Evolutionary conservation across 257 asterid species (phyloP).

Genomic region (Ehretia macrophylla): DNA sequence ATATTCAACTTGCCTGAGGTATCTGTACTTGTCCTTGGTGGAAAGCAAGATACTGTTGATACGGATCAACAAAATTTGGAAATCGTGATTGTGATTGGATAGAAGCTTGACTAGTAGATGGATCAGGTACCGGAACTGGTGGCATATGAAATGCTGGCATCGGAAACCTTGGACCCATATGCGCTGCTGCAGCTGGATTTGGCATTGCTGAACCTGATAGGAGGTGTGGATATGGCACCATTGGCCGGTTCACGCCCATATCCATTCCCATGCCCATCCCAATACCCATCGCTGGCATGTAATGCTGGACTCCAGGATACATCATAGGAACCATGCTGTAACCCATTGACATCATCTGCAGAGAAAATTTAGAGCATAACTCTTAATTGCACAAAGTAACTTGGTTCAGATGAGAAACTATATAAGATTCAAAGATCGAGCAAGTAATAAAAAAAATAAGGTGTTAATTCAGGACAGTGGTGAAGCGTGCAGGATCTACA

Average conservation of each 20-base stretch:
- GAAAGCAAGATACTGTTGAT: slow-evolving; percentile 51
- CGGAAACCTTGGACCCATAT: slow-evolving; percentile 47
- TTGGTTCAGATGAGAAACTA: not conserved
- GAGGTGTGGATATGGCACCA: slow-evolving; percentile 55
- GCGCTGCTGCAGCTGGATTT: slow-evolving; percentile 44
- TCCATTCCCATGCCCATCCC: slow-evolving; percentile 32
- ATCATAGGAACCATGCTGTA: slow-evolving; percentile 80
- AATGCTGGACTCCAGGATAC: slow-evolving; percentile 77
- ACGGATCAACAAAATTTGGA: slow-evolving; percentile 42
- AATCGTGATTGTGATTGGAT: slow-evolving; percentile 58
- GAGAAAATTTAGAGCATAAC: not conserved
- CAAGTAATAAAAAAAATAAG: no score
- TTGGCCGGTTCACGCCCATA: slow-evolving; percentile 59
- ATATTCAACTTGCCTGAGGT: slow-evolving; percentile 44
- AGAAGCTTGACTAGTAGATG: slow-evolving; percentile 39
- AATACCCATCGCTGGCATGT: slow-evolving; percentile 61
- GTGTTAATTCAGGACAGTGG: no score
- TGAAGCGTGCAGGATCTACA: no score
- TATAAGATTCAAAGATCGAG: no score
- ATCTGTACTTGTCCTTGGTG: slow-evolving; percentile 43
- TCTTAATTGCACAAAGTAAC: no score
- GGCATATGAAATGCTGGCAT: slow-evolving; percentile 53
- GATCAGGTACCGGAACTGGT: slow-evolving; percentile 42
- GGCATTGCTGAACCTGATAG: slow-evolving; percentile 46
- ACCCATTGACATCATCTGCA: slow-evolving; percentile 78